Evolutionary conservation across 2,329 filamentous ascomycete genomes (phyloP).

Genomic region (Fusarium papillatum): DNA sequence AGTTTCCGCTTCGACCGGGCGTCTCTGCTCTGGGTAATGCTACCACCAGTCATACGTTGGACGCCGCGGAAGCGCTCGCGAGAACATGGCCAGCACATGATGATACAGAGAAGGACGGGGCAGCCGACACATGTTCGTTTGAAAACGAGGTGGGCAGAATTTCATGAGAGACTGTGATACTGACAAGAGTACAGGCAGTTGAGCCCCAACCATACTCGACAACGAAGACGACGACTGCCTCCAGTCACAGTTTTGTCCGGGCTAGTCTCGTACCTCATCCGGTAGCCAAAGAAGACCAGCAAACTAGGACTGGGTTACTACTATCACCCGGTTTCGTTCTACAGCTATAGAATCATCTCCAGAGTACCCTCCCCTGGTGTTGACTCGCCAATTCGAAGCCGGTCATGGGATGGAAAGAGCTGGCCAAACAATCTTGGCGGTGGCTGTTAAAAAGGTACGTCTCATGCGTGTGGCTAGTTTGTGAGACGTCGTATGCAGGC

Average conservation of each 20-base stretch:
- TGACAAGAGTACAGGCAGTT: not conserved
- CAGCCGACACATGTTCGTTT: not conserved
- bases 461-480: not conserved
- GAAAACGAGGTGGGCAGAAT: not conserved
- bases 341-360: too few relatives aligned
- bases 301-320: accelerated
- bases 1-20: not conserved
- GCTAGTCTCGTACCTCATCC: accelerated
- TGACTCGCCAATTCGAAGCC: not conserved
- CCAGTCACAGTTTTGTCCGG: not conserved
- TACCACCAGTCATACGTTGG: not conserved
- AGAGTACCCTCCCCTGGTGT: too few relatives aligned
- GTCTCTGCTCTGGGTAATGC: not conserved
- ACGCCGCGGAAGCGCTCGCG: not conserved
- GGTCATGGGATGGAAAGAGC: not conserved
- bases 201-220: not conserved
- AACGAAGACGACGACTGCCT: not conserved
- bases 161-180: not conserved
- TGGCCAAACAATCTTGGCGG: not conserved
- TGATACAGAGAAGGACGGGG: not conserved
- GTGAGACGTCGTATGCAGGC: not conserved
- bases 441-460: not conserved
- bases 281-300: accelerated
- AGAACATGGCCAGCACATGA: not conserved
- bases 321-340: too few relatives aligned